These are phyloP conservation scores for Termitomyces heimii DNA, from an alignment of 768 basidiomycete genomes.

Conservation along the genomic window DNA sequence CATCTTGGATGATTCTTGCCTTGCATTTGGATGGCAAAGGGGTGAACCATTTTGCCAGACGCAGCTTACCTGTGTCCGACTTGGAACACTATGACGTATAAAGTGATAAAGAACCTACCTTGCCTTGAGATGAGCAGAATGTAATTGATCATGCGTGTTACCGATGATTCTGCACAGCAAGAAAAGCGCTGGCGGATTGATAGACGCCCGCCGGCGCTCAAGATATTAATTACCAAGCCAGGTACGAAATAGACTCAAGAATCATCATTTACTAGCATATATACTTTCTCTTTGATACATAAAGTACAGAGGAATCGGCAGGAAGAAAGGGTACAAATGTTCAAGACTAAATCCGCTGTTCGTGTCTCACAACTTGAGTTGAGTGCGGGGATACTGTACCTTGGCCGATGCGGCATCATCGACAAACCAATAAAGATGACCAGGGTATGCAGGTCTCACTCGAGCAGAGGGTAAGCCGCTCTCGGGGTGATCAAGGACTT, in stretches of 20 bases:
- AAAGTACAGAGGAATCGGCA: neutral
- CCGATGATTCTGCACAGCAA: neutral
- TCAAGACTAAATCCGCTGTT: neutral
- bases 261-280: neutral
- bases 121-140: constrained; percentile 91
- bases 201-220: too few species aligned
- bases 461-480: constrained; percentile 74
- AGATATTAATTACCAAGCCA: too few species aligned
- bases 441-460: constrained; percentile 73
- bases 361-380: constrained; percentile 44
- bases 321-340: neutral
- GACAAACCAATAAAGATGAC: constrained; percentile 92
- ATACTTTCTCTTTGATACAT: neutral
- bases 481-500: constrained; percentile 78
- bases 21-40: constrained; percentile 78
- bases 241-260: neutral
- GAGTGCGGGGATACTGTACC: constrained; percentile 48
- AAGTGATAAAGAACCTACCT: constrained; percentile 37
- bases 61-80: constrained; percentile 67
- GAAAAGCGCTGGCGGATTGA: neutral
- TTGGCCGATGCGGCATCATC: constrained; percentile 77
- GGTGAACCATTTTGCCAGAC: constrained; percentile 94
- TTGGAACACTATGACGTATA: neutral
- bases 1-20: constrained; percentile 91
- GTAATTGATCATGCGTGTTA: constrained; percentile 73